Evolutionary conservation across 345 rosid species (phyloP).

Genomic region (Gynandropsis gynandra): DNA sequence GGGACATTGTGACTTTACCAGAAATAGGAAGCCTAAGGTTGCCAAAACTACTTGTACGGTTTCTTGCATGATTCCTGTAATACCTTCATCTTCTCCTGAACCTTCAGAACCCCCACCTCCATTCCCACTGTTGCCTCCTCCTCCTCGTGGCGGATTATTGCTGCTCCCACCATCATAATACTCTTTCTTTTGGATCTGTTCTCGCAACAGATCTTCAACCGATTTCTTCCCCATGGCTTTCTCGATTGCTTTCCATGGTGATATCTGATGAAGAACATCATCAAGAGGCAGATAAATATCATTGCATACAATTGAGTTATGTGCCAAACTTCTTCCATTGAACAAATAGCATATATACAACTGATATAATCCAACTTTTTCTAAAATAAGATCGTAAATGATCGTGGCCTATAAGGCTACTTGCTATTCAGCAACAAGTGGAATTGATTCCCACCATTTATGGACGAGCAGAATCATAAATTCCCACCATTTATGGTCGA

Average conservation of each 20-base stretch:
- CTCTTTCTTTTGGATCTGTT: conserved; percentile 54
- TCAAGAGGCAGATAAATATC: not conserved
- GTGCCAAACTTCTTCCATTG: too few species aligned
- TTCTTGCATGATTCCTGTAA: conserved; percentile 43
- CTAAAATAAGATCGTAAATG: too few species aligned
- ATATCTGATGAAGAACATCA: conserved; percentile 32
- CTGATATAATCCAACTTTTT: too few species aligned
- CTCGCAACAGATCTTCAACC: conserved; percentile 52
- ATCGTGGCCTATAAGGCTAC: too few species aligned
- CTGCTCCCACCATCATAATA: conserved; percentile 41
- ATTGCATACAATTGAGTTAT: not conserved
- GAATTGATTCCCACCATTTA: too few species aligned
- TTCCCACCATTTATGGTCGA: too few species aligned
- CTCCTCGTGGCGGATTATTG: conserved; percentile 40
- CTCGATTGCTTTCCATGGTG: conserved; percentile 53
- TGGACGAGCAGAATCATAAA: too few species aligned
- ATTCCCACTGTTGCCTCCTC: conserved; percentile 31
- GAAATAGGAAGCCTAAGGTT: conserved; percentile 49
- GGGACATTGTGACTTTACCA: conserved; percentile 32
- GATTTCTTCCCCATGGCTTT: conserved; percentile 50
- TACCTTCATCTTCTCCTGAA: conserved; percentile 37
- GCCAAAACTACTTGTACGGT: conserved; percentile 60
- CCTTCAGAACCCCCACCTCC: conserved; percentile 36
- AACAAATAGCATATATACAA: too few species aligned
- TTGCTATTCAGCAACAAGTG: too few species aligned